These are phyloP conservation scores for Fusarium continuum DNA, from an alignment of 2,329 filamentous ascomycete genomes.

Conservation along the genomic window DNA sequence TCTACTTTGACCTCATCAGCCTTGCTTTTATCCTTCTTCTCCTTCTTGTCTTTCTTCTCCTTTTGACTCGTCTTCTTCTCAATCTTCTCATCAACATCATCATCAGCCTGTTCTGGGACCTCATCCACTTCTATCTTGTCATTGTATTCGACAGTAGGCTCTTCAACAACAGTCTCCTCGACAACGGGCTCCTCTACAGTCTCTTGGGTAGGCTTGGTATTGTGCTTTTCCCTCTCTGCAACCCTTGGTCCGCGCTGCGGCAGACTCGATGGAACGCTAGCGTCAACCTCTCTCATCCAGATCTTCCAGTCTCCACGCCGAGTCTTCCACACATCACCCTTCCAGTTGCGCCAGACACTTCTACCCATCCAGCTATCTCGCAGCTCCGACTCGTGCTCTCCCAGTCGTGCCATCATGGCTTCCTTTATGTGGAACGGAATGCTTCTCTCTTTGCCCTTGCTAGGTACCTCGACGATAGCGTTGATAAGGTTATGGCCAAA, in stretches of 20 bases:
- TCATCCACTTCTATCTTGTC: constrained; percentile 26
- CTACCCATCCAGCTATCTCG: constrained; percentile 64
- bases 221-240: constrained; percentile 11
- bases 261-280: constrained; percentile 30
- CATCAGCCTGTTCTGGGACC: neutral
- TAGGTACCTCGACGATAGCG: constrained; percentile 60
- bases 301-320: constrained; percentile 63
- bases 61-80: constrained; percentile 1
- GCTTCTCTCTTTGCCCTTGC: constrained; percentile 57
- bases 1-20: constrained; percentile 3
- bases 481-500: constrained; percentile 62
- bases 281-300: constrained; percentile 62
- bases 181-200: neutral
- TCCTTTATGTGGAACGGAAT: constrained; percentile 69
- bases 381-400: constrained; percentile 58
- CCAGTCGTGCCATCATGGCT: constrained; percentile 60
- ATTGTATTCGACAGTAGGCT: neutral
- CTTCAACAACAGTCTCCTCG: constrained; percentile 1
- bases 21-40: constrained; percentile 19
- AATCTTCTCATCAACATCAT: constrained; percentile 4
- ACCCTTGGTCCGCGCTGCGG: constrained; percentile 24
- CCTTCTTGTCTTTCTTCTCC: constrained; percentile 23
- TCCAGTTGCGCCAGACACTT: constrained; percentile 66
- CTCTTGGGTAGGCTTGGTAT: neutral
- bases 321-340: constrained; percentile 66